phyloP scores from a whole-genome alignment of 2,329 filamentous ascomycete species.

The Metarhizium anisopliae region DNA sequence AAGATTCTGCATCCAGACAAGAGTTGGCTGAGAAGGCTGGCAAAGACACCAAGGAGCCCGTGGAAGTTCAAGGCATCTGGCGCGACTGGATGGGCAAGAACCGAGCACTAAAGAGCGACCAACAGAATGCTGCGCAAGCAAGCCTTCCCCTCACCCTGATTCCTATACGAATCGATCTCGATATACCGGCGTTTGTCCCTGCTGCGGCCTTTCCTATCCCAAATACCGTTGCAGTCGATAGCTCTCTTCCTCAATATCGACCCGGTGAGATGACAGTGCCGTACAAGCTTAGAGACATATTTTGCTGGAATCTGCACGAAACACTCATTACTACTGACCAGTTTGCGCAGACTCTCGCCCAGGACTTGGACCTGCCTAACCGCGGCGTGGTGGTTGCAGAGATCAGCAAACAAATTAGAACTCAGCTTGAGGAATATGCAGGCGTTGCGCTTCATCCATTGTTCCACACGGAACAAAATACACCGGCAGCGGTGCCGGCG shows the following conservation, averaged over 20 bases:
- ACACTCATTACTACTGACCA: constrained; percentile 89
- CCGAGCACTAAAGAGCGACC: constrained; percentile 43
- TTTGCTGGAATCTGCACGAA: constrained; percentile 96
- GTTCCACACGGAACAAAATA: constrained; percentile 56
- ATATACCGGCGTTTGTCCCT: constrained; percentile 71
- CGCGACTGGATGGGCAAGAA: constrained; percentile 89
- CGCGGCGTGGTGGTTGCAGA: constrained; percentile 60
- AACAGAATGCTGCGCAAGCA: constrained; percentile 56
- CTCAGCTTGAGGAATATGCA: constrained; percentile 92
- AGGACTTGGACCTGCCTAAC: constrained; percentile 86
- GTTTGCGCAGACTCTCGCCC: constrained; percentile 83
- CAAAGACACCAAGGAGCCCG: constrained; percentile 70
- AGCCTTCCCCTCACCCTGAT: constrained; percentile 82
- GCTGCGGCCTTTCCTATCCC: constrained; percentile 55
- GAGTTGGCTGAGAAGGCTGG: constrained; percentile 68
- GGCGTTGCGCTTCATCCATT: constrained; percentile 88
- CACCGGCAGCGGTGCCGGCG: constrained; percentile 8
- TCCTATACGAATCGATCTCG: constrained; percentile 92
- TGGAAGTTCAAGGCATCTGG: constrained; percentile 84
- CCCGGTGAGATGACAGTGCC: constrained; percentile 70
- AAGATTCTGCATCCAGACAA: constrained; percentile 55
- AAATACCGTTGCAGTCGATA: constrained; percentile 55
- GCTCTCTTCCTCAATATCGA: constrained; percentile 68
- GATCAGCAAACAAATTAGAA: constrained; percentile 89
- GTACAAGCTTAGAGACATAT: constrained; percentile 88